phyloP scores from a whole-genome alignment of 1,284 basidiomycete genomes.

The Earliella scabrosa region DNA sequence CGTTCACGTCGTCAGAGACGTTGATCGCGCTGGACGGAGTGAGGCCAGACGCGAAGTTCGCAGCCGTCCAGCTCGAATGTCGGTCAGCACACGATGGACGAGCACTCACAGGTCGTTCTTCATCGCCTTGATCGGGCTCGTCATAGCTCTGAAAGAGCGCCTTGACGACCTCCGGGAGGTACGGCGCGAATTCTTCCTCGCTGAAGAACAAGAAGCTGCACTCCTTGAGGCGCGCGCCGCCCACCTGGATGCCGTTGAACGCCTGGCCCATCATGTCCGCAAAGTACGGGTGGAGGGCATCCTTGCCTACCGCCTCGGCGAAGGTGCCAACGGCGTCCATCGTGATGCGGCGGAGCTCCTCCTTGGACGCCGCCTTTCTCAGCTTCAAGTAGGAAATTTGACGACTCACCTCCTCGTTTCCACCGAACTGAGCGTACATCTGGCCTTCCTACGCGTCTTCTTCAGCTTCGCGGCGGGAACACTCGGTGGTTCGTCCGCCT shows the following conservation, averaged over 20 bases:
- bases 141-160: conserved; percentile 85
- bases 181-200: conserved; percentile 91
- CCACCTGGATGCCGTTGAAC: conserved; percentile 89
- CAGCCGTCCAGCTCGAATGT: no score
- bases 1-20: conserved; percentile 59
- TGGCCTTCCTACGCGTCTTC: conserved; percentile 64
- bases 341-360: conserved; percentile 94
- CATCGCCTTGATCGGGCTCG: conserved; percentile 84
- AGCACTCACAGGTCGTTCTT: conserved; percentile 45
- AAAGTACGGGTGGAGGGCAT: conserved; percentile 96
- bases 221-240: conserved; percentile 89
- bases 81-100: no score
- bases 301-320: conserved; percentile 95
- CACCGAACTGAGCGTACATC: conserved; percentile 84
- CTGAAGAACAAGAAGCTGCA: conserved; percentile 99
- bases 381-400: conserved; percentile 18
- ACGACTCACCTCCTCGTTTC: conserved; percentile 70
- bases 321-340: conserved; percentile 99
- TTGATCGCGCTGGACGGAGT: conserved; percentile 72
- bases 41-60: conserved; percentile 73
- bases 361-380: conserved; percentile 41
- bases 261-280: conserved; percentile 95
- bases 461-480: conserved; percentile 67
- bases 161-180: conserved; percentile 88
- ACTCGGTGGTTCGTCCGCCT: conserved; percentile 50